A percentile compares a stretch with the other conserved stretches of the same genome.
Conservation (phyloP, 371 early-diverging fungal genomes). For the Apophysomyces trapeziformis region DNA sequence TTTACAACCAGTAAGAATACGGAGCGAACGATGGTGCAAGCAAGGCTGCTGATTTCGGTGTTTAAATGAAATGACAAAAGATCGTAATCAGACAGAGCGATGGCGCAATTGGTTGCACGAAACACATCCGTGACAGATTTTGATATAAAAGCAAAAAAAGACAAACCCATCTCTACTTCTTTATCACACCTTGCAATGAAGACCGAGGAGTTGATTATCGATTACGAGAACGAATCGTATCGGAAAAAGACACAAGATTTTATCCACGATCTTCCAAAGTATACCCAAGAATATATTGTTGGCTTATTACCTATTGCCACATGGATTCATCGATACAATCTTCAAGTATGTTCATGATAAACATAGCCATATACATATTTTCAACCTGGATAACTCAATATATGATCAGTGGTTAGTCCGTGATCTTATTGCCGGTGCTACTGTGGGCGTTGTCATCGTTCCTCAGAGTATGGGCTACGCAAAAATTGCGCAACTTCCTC, state of each 20-base stretch:
- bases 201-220: slow-evolving; percentile 37
- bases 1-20: background rate
- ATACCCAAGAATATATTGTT: slow-evolving; percentile 34
- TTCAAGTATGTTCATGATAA: slow-evolving; percentile 18
- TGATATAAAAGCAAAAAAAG: slow-evolving; percentile 6
- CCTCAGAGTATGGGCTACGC: slow-evolving; percentile 89
- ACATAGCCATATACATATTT: background rate
- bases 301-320: slow-evolving; percentile 65
- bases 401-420: slow-evolving; percentile 70
- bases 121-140: slow-evolving; percentile 7
- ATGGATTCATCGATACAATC: slow-evolving; percentile 81
- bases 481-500: slow-evolving; percentile 80
- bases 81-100: slow-evolving; percentile 36
- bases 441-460: slow-evolving; percentile 84
- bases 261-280: slow-evolving; percentile 29
- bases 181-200: background rate
- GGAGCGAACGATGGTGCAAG: background rate
- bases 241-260: slow-evolving; percentile 29
- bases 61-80: slow-evolving; percentile 20
- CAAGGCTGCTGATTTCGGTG: slow-evolving; percentile 3
- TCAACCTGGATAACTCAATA: background rate
- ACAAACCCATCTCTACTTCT: background rate
- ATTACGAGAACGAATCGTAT: slow-evolving; percentile 34
- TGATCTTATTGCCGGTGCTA: slow-evolving; percentile 86
- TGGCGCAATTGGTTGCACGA: slow-evolving; percentile 35